Percentiles rank a stretch among this genome's conserved stretches.
Conservation (phyloP, 192 early-diverging fungal species). For the Backusella mclennaniae region DNA sequence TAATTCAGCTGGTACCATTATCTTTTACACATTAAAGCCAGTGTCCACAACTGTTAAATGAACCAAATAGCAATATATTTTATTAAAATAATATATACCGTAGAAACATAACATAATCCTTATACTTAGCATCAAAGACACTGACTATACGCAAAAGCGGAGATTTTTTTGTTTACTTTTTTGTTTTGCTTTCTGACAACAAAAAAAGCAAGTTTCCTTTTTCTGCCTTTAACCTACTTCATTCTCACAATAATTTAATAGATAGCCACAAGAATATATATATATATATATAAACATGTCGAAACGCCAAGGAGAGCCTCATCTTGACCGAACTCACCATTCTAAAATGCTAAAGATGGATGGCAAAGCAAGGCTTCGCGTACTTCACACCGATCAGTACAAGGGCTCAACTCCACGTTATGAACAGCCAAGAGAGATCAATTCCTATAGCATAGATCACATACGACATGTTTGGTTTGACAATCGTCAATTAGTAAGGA, state of each 20-base stretch:
- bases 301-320: not conserved
- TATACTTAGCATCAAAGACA: too few species aligned
- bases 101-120: too few species aligned
- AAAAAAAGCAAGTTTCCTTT: not conserved
- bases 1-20: too few species aligned
- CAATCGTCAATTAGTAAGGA: slow-evolving; percentile 50
- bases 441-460: slow-evolving; percentile 64
- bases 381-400: slow-evolving; percentile 21
- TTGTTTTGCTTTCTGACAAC: not conserved
- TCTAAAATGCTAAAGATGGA: not conserved
- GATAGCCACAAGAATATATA: not conserved
- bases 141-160: not conserved
- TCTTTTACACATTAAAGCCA: too few species aligned
- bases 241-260: not conserved
- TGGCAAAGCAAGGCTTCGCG: slow-evolving; percentile 16
- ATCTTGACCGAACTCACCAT: not conserved
- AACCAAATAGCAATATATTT: too few species aligned
- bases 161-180: not conserved
- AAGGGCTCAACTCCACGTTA: slow-evolving; percentile 44
- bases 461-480: slow-evolving; percentile 60
- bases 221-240: not conserved
- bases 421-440: slow-evolving; percentile 63
- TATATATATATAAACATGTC: slow-evolving; percentile 3
- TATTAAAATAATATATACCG: too few species aligned
- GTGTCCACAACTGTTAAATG: too few species aligned